Base-by-base conservation (phyloP, 2,329 filamentous ascomycete species). In the Dactylonectria macrodidyma region DNA sequence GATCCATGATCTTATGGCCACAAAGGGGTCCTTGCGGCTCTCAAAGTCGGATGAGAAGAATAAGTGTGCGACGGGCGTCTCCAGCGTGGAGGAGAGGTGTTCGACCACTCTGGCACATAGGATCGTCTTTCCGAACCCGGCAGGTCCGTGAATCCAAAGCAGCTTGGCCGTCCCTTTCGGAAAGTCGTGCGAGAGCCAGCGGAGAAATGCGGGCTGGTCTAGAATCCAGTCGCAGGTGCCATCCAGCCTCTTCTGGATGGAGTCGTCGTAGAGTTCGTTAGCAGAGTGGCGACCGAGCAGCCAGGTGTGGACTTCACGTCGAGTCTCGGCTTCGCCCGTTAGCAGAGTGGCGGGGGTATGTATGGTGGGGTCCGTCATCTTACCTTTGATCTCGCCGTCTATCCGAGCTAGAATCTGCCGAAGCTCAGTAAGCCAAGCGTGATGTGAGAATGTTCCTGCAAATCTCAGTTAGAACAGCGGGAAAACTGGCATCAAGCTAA, bases 171-270 rank as follows among this genome's bases (percentile, higher is more conserved):
- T 3, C 30, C 12, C 22, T 44, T 11, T 26, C 24, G 52, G 14
- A 16, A 19, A 14, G 14, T 51, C 33, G 10, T 22, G 7, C 11
- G 46, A 26, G 12, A 60, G 26, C 58, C 58, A 60, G 34, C 19
- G 33, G 24, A 11, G 34, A 26, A 60, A 60, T 3, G 22, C 36
- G 4, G 58, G 22, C 24, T 36, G 34, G 11, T 19, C 2, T 14
- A 60, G 11, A 10, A 60, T 60, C 58, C 58, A 60, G 16, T 60
- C 48, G 26, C 58, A 60, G 38, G 58, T 60, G 8, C 48, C 58
- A 14, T 12, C 22, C 2, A 60, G 12, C 22, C 58, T 8, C 14
- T 52, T 60, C 16, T 52, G 11, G 12, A 33, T 33, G 3, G 58
- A 30, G 7, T 60, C 47, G 30, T 38, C 7, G 19, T 60, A 60